Conservation (phyloP, 176 grass and related monocot species). For the Ananas comosus region DNA sequence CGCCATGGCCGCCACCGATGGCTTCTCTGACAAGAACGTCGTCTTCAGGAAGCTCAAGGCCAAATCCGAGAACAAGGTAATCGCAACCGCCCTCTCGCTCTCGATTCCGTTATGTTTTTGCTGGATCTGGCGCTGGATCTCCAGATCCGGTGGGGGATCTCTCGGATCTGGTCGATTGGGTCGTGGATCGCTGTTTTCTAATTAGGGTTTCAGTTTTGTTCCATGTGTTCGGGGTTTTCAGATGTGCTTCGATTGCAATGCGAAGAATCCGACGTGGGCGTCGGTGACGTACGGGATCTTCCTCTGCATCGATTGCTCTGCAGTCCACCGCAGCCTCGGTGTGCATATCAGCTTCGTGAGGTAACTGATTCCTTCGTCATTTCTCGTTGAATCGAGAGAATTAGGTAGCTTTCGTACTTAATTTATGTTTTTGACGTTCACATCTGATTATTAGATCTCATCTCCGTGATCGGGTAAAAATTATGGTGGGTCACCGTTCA, state of each 20-base stretch:
- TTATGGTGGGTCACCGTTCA: too few relatives aligned
- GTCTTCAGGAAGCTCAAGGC: conserved; percentile 74
- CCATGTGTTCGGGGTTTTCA: conserved; percentile 8
- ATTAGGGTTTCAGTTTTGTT: background rate
- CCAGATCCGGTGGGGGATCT: background rate
- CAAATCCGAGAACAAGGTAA: conserved; percentile 64
- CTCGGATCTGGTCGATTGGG: background rate
- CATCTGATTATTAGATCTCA: background rate
- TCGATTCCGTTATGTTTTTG: background rate
- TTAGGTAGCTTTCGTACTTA: background rate
- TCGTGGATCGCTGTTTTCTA: background rate
- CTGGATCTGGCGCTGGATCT: background rate
- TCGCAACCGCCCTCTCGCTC: background rate
- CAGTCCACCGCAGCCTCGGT: conserved; percentile 73
- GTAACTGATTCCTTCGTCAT: conserved; percentile 12
- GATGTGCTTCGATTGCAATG: conserved; percentile 88
- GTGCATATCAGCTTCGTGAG: conserved; percentile 80
- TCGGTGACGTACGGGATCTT: conserved; percentile 89
- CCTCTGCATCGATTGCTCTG: conserved; percentile 89
- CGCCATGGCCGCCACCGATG: conserved; percentile 56
- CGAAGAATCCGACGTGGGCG: conserved; percentile 82
- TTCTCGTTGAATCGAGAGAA: background rate
- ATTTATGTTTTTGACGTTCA: background rate
- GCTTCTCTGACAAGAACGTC: conserved; percentile 58
- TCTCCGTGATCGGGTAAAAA: background rate